These are phyloP conservation scores for Eucalyptus leucophloia DNA, from an alignment of 345 rosid genomes.

Conservation along the genomic window DNA sequence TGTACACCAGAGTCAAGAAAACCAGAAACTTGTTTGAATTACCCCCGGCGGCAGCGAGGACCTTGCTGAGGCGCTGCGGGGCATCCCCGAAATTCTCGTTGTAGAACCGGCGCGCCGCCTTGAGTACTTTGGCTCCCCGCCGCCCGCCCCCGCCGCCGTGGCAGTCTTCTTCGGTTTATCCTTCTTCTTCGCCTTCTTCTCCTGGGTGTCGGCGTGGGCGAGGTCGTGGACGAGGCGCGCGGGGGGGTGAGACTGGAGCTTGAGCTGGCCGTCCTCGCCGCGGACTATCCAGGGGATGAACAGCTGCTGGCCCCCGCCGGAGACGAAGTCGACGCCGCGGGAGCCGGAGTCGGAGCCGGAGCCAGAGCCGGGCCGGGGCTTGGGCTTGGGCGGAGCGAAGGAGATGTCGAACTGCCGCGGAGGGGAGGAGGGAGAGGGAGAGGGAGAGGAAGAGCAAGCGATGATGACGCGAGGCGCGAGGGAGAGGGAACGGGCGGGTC, in stretches of 20 bases:
- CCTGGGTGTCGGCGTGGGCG: conserved; percentile 54
- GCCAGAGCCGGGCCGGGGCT: not conserved
- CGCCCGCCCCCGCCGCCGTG: not conserved
- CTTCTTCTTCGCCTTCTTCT: conserved; percentile 17
- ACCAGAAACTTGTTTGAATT: not conserved
- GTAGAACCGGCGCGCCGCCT: conserved; percentile 81
- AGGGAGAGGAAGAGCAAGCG: not conserved
- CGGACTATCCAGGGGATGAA: conserved; percentile 92
- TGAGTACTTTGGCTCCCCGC: conserved; percentile 24
- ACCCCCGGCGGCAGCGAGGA: conserved; percentile 98
- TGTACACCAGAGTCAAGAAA: not conserved
- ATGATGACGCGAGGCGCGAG: conserved; percentile 11
- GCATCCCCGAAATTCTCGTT: conserved; percentile 63
- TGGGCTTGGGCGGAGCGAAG: conserved; percentile 62
- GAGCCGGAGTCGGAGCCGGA: not conserved
- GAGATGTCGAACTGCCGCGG: conserved; percentile 69
- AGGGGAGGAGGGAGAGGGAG: conserved; percentile 7
- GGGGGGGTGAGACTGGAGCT: conserved; percentile 69
- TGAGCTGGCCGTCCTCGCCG: conserved; percentile 75
- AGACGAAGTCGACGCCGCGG: not conserved
- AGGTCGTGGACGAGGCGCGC: conserved; percentile 41
- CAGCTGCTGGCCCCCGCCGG: conserved; percentile 23
- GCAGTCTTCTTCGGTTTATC: not conserved
- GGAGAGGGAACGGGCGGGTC: conserved; percentile 18
- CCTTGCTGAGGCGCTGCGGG: conserved; percentile 80